Conservation (phyloP, 2,329 filamentous ascomycete species). For the Fusarium euwallaceae region DNA sequence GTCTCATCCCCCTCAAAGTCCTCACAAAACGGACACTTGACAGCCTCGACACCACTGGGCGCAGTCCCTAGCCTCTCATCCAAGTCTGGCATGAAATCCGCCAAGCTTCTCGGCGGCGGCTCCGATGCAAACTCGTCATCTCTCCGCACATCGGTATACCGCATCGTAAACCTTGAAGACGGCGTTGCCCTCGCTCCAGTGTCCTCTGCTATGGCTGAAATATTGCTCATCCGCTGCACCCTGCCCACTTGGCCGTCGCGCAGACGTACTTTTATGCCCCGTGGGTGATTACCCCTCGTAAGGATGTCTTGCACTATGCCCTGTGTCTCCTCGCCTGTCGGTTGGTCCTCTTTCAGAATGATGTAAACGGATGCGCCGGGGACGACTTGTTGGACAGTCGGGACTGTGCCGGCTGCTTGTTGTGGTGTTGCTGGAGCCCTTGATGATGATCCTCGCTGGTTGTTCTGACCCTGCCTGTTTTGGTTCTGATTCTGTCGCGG, state of each 20-base stretch:
- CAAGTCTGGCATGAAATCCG: conserved; percentile 61
- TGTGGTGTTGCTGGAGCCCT: conserved; percentile 50
- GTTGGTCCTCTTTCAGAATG: conserved; percentile 81
- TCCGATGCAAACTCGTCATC: conserved; percentile 54
- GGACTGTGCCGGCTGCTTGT: conserved; percentile 57
- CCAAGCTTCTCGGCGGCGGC: conserved; percentile 57
- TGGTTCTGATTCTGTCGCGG: conserved; percentile 36
- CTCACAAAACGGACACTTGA: conserved; percentile 74
- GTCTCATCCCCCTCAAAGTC: conserved; percentile 76
- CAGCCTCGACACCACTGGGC: conserved; percentile 12
- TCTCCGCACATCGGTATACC: conserved; percentile 52
- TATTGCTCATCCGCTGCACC: conserved; percentile 72
- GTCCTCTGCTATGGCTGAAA: conserved; percentile 11
- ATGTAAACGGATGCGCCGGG: conserved; percentile 77
- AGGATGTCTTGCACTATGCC: conserved; percentile 77
- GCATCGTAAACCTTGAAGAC: conserved; percentile 47
- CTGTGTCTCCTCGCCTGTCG: conserved; percentile 77
- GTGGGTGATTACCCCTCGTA: conserved; percentile 79
- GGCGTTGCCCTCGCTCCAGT: conserved; percentile 13
- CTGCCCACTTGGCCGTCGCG: conserved; percentile 78
- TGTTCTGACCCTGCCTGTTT: conserved; percentile 9
- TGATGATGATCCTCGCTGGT: conserved; percentile 32
- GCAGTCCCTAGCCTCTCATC: conserved; percentile 40
- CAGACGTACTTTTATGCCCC: conserved; percentile 84
- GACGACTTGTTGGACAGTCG: conserved; percentile 65